phyloP scores from a whole-genome alignment of 371 early-diverging fungal genomes.

The Dinochytrium kinnereticum region DNA sequence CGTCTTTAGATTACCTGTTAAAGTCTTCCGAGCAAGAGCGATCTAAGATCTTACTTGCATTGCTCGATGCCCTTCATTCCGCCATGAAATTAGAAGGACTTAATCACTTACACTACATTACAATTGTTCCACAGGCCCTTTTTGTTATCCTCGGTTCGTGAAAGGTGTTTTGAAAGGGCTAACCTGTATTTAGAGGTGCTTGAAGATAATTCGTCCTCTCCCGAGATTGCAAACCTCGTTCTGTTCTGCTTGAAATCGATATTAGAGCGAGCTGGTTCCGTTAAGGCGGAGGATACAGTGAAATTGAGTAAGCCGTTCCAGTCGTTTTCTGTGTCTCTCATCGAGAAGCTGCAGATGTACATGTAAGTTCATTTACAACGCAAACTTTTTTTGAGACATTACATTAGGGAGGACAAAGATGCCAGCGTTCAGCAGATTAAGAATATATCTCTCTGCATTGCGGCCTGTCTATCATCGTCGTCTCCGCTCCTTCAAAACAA shows the following conservation, averaged over 20 bases:
- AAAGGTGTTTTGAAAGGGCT: background rate
- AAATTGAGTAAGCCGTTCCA: conserved; percentile 7
- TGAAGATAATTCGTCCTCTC: background rate
- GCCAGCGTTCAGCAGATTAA: background rate
- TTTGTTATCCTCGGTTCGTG: conserved; percentile 34
- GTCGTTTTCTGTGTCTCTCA: background rate
- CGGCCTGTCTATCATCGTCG: background rate
- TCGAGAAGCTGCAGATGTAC: background rate
- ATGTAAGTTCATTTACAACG: background rate
- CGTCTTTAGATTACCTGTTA: conserved; percentile 26
- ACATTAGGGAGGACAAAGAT: background rate
- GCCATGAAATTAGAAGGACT: conserved; percentile 3
- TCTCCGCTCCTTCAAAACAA: background rate
- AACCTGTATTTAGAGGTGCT: background rate
- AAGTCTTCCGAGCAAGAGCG: conserved; percentile 22
- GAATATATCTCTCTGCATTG: background rate
- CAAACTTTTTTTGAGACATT: background rate
- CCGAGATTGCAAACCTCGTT: background rate
- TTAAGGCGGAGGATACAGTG: conserved; percentile 29
- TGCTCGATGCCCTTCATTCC: conserved; percentile 31
- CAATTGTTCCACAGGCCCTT: conserved; percentile 23
- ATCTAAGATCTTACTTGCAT: conserved; percentile 15
- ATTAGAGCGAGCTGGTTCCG: conserved; percentile 29
- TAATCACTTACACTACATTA: background rate
- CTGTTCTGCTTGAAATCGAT: conserved; percentile 9